Base-by-base conservation (phyloP, 306 rosid genomes). In the Calophaca sinica region DNA sequence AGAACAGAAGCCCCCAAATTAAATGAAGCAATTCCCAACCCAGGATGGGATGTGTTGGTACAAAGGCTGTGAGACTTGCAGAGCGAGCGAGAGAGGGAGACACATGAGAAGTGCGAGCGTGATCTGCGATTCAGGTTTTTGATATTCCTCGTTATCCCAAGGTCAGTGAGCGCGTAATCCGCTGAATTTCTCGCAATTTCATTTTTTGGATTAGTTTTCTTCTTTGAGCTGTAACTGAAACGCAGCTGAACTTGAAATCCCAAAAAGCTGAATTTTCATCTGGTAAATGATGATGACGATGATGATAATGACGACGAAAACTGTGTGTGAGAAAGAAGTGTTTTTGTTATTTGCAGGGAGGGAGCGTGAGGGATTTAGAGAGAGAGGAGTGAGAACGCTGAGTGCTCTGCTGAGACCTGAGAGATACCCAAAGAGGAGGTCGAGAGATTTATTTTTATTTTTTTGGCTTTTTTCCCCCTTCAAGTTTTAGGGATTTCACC, bases 331-430 rank as follows among this genome's bases (percentile, higher is more conserved):
- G 97, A 92, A 82, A 88, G 92, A 85, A 91, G 84, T 85, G 91
- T 83, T 83, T 84, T 88, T 89, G 81, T 89, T 81, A 74, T 93
- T 89, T 93, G 96, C 98, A 93, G 98, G 98, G 80, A 53, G 84
- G 91, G 96, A 86, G 93, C 83, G 93, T 89, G 96, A 81, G 91
- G 85, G 88, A 86, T 85, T 90, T 72, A 91, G 93, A 85, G 96
- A 81, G 94, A 81, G 91, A 76, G 81, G 62, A 76, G 85, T 81
- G 84, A 87, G 86, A 77, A 79, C 88, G 80, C 80, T 72, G 86
- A 78, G 87, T 79, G 58, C 86, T 75, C 63, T 42, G 69, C 84
- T 77, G 79, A 62, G 5, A 15, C 45, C 42, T 41, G 69, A 80
- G 80, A 67, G 82, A 81, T 48, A 2, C 48, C 33, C 64, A 61